Base-by-base conservation (phyloP, 2,329 filamentous ascomycete genomes). In the Sphaceloma murrayae region DNA sequence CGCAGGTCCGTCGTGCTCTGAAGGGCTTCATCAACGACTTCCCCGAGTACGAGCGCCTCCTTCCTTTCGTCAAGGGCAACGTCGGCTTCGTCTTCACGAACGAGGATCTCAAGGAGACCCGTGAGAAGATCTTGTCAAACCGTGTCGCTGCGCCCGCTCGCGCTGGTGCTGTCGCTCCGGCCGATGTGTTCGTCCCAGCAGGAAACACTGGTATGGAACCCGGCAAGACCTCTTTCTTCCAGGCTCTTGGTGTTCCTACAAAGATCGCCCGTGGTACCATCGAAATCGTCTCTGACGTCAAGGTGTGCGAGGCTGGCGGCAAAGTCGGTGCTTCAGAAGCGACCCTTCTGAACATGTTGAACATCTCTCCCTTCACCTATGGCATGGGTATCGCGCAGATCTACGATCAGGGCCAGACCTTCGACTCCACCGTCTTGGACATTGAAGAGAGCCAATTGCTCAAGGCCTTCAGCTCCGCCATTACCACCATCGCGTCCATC, bases 241-340 rank as follows among this genome's bases (percentile, higher is more conserved):
- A 98, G 82, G 91, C 91, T 63, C 91, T 98, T 72, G 89, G 89
- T 86, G 87, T 98, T 67, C 91, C 91, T 67, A 98, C 91, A 80
- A 98, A 98, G 87, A 98, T 98, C 74, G 91, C 91, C 67, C 91
- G 91, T 94, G 93, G 91, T 93, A 98, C 91, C 74, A 98, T 98
- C 74, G 91, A 98, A 85, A 98, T 98, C 67, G 95, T 88, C 54
- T 76, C 81, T 62, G 91, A 98, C 67, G 77, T 98, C 62, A 96
- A 95, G 85, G 85, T 98, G 69, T 83, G 96, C 64, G 87, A 94
- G 77, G 78, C 85, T 55, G 80, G 81, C 59, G 75, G 47, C 77
- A 96, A 94, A 79, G 93, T 98, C 76, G 91, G 93, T 70, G 82
- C 91, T 65, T 98, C 91, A 66, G 91, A 98, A 78, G 91, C 91